These are phyloP conservation scores for Sherardia arvensis DNA, from an alignment of 257 asterid genomes.

Conservation along the genomic window DNA sequence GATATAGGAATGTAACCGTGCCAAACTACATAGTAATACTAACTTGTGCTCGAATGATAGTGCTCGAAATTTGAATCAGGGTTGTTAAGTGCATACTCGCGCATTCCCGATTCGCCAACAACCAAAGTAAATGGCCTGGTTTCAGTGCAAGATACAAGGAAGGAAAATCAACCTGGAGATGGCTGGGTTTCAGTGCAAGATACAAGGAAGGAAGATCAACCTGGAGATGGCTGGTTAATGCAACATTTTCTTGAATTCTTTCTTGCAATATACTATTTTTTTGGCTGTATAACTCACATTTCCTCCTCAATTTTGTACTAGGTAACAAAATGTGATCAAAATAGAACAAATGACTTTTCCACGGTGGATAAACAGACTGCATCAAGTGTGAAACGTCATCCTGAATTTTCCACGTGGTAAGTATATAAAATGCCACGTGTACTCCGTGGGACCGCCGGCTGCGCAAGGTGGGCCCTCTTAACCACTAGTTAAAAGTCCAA, in stretches of 20 bases:
- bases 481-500: background rate
- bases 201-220: too few relatives aligned
- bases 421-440: background rate
- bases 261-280: background rate
- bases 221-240: background rate
- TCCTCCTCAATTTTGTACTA: background rate
- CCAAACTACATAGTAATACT: too few relatives aligned
- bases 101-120: too few relatives aligned
- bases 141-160: too few relatives aligned
- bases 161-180: too few relatives aligned
- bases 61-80: too few relatives aligned
- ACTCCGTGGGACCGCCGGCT: slow-evolving; percentile 16
- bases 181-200: too few relatives aligned
- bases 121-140: too few relatives aligned
- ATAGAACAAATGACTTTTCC: background rate
- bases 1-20: too few relatives aligned
- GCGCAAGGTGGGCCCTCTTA: background rate
- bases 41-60: too few relatives aligned
- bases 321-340: background rate
- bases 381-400: background rate
- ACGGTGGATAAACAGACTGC: too few relatives aligned
- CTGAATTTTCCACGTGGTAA: background rate
- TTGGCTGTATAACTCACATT: background rate
- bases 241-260: background rate
- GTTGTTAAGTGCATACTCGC: too few relatives aligned